Evolutionary conservation across 306 rosid genomes (phyloP), one percentile per base, ranked within the genome.

Genomic region (Castanopsis chinensis): DNA sequence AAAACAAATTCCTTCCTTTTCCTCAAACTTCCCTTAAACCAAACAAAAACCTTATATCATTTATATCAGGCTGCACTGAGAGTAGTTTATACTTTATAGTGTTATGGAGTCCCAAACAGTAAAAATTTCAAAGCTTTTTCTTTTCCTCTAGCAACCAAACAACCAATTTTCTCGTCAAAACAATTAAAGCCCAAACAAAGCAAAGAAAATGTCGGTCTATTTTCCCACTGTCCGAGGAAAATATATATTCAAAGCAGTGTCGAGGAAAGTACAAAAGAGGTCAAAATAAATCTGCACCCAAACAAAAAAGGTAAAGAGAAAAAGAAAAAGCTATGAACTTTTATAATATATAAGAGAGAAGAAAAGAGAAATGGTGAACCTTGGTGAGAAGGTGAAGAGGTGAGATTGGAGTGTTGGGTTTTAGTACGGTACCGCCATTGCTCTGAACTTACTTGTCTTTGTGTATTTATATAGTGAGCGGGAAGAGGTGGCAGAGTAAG

Each of bases 351-450:
- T 12, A 49, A 20, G 37, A 65, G 21, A 14, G 41, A 13, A 6
- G 1, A 3, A 17, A 64, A 45, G 58, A 13, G 67, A 58, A 19
- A 45, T 9, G n/a, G 51, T 49, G 4, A 15, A 27, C 56, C 76
- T 70, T 51, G 6, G 3, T 51, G 4, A 4, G 21, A 68, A 53
- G 52, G 45, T 21, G 56, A 15, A 33, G 43, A 51, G 76, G 35
- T 33, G 8, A 76, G 17, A 49, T 3, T 13, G 53, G 53, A 12
- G 53, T 0, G 53, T 12, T 49, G 53, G 5, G 19, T 52, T 18
- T 5, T 67, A 20, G 78, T 27, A 23, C 45, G 23, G 80, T 69
- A 73, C 69, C 71, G 69, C 76, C 80, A 69, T 73, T 77, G 86
- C 53, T 21, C 74, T 41, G 64, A 32, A 33, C 21, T 61, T 25